Conservation (phyloP, 73 alveolate genomes). For the Vitrella brassicaformis region DNA sequence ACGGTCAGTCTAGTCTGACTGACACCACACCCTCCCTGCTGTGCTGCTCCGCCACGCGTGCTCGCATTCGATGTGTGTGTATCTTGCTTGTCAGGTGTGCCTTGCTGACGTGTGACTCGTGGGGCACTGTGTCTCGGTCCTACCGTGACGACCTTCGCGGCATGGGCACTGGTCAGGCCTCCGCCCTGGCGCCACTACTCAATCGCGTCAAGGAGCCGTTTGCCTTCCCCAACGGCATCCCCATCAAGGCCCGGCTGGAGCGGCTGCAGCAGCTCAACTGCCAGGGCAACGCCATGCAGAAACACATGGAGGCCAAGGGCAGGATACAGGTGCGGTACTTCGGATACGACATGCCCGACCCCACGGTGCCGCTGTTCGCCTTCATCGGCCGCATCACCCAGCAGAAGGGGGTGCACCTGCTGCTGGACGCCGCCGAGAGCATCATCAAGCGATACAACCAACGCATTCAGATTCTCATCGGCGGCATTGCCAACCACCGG, state of each 20-base stretch:
- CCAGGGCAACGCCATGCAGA: slow-evolving; percentile 73
- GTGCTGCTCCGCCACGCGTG: too few species aligned
- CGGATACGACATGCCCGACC: slow-evolving; percentile 61
- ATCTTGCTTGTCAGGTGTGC: slow-evolving; percentile 52
- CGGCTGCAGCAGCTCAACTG: slow-evolving; percentile 47
- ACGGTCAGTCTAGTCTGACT: neutral
- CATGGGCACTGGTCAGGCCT: slow-evolving; percentile 12
- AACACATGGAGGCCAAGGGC: slow-evolving; percentile 77
- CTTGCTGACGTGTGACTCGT: slow-evolving; percentile 77
- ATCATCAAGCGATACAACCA: slow-evolving; percentile 57
- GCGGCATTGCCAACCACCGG: slow-evolving; percentile 79
- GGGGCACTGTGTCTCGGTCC: slow-evolving; percentile 96
- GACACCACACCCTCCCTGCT: too few species aligned
- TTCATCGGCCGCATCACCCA: slow-evolving; percentile 92
- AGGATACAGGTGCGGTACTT: slow-evolving; percentile 75
- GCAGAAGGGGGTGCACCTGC: slow-evolving; percentile 91
- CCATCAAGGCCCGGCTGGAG: slow-evolving; percentile 67
- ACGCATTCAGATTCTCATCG: slow-evolving; percentile 74
- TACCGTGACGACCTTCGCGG: slow-evolving; percentile 72
- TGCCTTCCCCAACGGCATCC: slow-evolving; percentile 93
- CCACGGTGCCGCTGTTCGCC: slow-evolving; percentile 67
- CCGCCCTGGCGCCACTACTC: slow-evolving; percentile 70
- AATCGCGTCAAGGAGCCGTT: slow-evolving; percentile 65
- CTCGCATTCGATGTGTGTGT: neutral
- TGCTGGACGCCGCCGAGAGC: slow-evolving; percentile 83